phyloP scores from a whole-genome alignment of 2,329 filamentous ascomycete species.

The Didymosphaeria variabile region DNA sequence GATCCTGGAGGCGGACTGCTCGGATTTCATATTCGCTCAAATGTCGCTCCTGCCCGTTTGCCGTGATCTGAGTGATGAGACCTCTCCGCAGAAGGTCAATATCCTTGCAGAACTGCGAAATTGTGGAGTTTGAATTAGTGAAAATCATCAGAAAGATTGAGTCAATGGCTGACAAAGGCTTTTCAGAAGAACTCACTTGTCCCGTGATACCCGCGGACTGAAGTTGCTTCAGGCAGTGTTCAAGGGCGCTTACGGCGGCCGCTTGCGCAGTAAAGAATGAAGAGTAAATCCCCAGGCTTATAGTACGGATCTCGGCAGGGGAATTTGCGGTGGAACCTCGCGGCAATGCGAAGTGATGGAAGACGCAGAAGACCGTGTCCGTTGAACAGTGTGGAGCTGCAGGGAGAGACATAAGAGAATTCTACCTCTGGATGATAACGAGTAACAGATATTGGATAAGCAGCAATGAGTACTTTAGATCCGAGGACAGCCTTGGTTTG shows the following conservation, averaged over 20 bases:
- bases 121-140: neutral
- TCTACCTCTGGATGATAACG: neutral
- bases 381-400: neutral
- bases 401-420: neutral
- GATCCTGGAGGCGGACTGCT: neutral
- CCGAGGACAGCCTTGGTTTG: neutral
- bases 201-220: neutral
- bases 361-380: slow-evolving; percentile 7
- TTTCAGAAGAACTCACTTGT: neutral
- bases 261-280: slow-evolving; percentile 6
- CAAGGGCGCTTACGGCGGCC: slow-evolving; percentile 6
- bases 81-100: slow-evolving; percentile 9
- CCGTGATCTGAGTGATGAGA: neutral
- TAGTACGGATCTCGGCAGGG: slow-evolving; percentile 3
- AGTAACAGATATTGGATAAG: neutral
- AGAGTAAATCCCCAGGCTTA: slow-evolving; percentile 1
- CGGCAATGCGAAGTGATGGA: slow-evolving; percentile 7
- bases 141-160: neutral
- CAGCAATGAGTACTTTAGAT: neutral
- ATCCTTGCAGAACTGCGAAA: neutral
- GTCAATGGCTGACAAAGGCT: neutral
- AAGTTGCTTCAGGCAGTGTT: neutral
- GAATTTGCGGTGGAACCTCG: neutral
- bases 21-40: slow-evolving; percentile 14
- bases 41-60: neutral